Evolutionary conservation across 192 early-diverging fungal species (phyloP).

Genomic region (Coemansia sp.): DNA sequence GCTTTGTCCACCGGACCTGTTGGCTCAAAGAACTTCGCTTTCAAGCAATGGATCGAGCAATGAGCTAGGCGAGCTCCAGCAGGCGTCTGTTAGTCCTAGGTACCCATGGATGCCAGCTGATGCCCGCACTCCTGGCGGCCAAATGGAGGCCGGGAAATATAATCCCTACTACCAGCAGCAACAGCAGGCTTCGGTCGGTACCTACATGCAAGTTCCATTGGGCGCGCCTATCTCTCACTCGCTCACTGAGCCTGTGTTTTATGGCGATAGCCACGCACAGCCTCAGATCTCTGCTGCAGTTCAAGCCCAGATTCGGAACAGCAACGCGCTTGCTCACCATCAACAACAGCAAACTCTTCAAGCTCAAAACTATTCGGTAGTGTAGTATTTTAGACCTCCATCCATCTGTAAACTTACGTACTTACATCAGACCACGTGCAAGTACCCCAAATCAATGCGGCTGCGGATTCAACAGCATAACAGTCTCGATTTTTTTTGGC

Average conservation of each 20-base stretch:
- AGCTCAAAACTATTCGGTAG: not conserved
- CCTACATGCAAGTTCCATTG: conserved; percentile 34
- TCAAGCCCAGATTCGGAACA: conserved; percentile 2
- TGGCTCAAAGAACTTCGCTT: conserved; percentile 32
- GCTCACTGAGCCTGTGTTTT: conserved; percentile 35
- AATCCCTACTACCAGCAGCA: conserved; percentile 18
- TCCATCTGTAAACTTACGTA: not conserved
- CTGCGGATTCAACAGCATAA: not conserved
- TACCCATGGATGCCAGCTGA: conserved; percentile 7
- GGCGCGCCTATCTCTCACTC: conserved; percentile 40
- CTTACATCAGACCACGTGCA: not conserved
- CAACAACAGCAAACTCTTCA: conserved; percentile 4
- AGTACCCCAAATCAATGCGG: not conserved
- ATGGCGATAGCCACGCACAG: conserved; percentile 2
- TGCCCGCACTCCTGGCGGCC: not conserved
- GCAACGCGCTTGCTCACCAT: conserved; percentile 4
- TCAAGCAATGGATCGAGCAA: conserved; percentile 23
- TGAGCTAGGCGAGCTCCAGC: conserved; percentile 16
- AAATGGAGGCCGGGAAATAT: not conserved
- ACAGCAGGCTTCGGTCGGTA: not conserved
- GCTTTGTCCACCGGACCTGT: conserved; percentile 10
- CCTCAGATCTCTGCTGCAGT: conserved; percentile 14
- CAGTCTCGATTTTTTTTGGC: not conserved
- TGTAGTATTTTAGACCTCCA: not conserved
- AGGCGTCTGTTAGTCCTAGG: conserved; percentile 12